Percentiles rank a stretch among this genome's conserved stretches.
These are phyloP conservation scores for Pouteria glomerata DNA, from an alignment of 148 eudicot genomes.

Conservation along the genomic window DNA sequence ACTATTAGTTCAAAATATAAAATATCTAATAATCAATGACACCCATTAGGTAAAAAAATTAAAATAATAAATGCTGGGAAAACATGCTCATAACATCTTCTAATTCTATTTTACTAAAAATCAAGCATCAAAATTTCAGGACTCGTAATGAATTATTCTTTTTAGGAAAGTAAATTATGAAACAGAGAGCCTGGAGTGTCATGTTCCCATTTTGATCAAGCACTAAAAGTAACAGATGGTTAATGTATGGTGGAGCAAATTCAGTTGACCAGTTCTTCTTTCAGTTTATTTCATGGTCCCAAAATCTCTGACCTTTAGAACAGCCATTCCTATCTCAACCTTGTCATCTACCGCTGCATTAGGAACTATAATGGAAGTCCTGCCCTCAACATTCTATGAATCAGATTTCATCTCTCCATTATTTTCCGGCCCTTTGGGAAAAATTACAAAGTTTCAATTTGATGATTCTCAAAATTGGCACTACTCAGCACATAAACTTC, in stretches of 20 bases:
- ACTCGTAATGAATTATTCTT: too few relatives aligned
- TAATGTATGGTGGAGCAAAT: background rate
- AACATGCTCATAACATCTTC: background rate
- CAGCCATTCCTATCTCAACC: background rate
- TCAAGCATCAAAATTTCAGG: background rate
- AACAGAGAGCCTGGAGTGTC: background rate
- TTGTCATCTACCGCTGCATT: background rate
- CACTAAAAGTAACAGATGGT: background rate
- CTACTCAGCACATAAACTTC: background rate
- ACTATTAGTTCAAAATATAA: background rate
- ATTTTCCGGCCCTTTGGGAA: background rate
- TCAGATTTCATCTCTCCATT: background rate
- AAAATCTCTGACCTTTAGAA: background rate
- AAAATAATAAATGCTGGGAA: background rate
- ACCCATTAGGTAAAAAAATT: background rate
- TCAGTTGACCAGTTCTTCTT: background rate
- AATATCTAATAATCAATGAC: background rate
- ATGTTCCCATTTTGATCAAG: background rate
- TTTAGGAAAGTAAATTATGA: too few relatives aligned
- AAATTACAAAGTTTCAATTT: background rate
- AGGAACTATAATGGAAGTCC: conserved; percentile 5
- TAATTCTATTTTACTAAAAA: background rate
- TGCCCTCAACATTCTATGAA: background rate
- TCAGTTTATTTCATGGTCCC: background rate
- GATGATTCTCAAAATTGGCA: background rate